Evolutionary conservation across 192 early-diverging fungal species (phyloP), one percentile per base, ranked within the genome.

Genomic region (Backusella parvicylindrica): DNA sequence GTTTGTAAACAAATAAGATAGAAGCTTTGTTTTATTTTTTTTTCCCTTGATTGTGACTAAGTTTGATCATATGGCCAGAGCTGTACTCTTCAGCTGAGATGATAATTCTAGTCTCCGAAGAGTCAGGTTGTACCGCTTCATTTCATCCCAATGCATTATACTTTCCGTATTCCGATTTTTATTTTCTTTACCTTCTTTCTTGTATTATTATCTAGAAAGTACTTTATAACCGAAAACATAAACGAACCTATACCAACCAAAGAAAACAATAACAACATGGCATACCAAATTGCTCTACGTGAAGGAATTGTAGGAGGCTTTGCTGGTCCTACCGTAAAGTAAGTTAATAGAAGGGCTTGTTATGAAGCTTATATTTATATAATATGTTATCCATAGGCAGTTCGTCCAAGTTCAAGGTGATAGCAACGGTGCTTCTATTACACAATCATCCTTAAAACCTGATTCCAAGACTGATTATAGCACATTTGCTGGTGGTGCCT

Each of bases 291-390:
- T 11, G 33, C 75, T 69, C 63, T 77, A 26, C 72, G 74, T 60
- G 64, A 82, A 73, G 81, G 76, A 38, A 82, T 82, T 40, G 70
- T 70, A 21, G 81, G 81, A 32, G 81, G 81, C 1, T 75, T 82
- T 64, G 77, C 69, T 47, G 81, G 77, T 5, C 77, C 77, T 21
- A 71, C 56, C 11, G n/a, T 71, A 3, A 78, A 68, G 81, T 82
- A 75, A 74, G 77, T 81, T 35, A 4, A 23, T 16, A 60, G 1
- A 53, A 50, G 2, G 21, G 50, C 6, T 9, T 16, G 15, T 8
- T 16, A 11, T 28, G 60, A 63, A 23, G 8, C 47, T 13, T 40
- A 13, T 40, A 43, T 30, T 43, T 65, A 16, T 64, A 49, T 43
- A 32, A 30, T 65, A 56, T 53, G 13, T 68, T n/a, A 23, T 37